phyloP scores from a whole-genome alignment of 306 rosid genomes.

The Benincasa hispida region DNA sequence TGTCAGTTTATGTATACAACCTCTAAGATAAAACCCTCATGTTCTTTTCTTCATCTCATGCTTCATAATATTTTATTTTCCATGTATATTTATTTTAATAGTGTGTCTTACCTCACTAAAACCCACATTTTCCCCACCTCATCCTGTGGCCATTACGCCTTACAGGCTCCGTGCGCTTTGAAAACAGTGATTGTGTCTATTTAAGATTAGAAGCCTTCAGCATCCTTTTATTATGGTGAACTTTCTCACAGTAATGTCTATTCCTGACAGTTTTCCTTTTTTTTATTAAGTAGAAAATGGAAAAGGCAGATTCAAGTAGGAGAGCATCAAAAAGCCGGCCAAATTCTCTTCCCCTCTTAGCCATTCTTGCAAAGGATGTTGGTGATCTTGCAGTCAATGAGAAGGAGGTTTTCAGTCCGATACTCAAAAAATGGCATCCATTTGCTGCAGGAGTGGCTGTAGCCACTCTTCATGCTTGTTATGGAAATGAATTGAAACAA shows the following conservation, averaged over 20 bases:
- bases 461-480: constrained; percentile 92
- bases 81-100: background rate
- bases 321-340: constrained; percentile 88
- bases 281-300: constrained; percentile 61
- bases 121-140: background rate
- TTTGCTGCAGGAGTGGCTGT: constrained; percentile 92
- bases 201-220: background rate
- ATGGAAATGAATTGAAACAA: constrained; percentile 82
- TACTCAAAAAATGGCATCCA: constrained; percentile 91
- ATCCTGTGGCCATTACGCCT: background rate
- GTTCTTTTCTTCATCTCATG: too few species aligned
- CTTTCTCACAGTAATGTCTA: background rate
- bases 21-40: background rate
- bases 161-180: background rate
- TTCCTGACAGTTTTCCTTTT: constrained; percentile 17
- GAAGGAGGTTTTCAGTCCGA: constrained; percentile 81
- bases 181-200: background rate
- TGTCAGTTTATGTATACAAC: background rate
- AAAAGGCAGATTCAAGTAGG: constrained; percentile 90
- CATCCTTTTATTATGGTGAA: background rate
- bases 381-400: constrained; percentile 75
- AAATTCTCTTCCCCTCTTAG: constrained; percentile 77
- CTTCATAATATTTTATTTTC: background rate
- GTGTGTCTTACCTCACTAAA: background rate
- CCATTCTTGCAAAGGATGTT: constrained; percentile 92